Conservation (phyloP, 2,329 filamentous ascomycete genomes). For the Beauveria sp. region DNA sequence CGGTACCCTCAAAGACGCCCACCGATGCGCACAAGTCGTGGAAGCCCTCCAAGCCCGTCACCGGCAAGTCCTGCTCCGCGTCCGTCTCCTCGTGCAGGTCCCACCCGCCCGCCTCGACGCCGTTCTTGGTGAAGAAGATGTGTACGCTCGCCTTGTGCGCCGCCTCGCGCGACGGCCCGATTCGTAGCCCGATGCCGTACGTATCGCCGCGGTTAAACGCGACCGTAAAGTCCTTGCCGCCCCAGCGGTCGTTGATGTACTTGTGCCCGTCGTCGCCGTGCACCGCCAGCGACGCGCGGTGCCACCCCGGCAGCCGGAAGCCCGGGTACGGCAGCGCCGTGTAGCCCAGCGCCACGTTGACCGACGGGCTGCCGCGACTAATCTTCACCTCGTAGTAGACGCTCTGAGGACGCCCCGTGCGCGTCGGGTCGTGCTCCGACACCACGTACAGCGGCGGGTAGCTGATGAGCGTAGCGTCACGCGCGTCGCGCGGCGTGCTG, state of each 20-base stretch:
- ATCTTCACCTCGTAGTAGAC: slow-evolving; percentile 69
- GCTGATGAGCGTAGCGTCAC: slow-evolving; percentile 58
- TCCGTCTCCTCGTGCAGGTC: slow-evolving; percentile 70
- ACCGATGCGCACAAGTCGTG: slow-evolving; percentile 65
- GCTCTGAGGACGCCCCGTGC: slow-evolving; percentile 35
- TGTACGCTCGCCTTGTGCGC: slow-evolving; percentile 24
- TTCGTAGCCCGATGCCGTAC: slow-evolving; percentile 64
- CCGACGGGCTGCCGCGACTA: slow-evolving; percentile 35
- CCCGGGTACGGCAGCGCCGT: slow-evolving; percentile 66
- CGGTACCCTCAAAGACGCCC: slow-evolving; percentile 61
- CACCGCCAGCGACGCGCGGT: slow-evolving; percentile 66
- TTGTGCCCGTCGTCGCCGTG: slow-evolving; percentile 72
- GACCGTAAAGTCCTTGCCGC: slow-evolving; percentile 60
- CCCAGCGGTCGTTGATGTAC: slow-evolving; percentile 69
- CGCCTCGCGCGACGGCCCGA: slow-evolving; percentile 29
- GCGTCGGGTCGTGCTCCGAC: slow-evolving; percentile 48
- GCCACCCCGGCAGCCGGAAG: slow-evolving; percentile 75
- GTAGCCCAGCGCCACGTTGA: slow-evolving; percentile 59
- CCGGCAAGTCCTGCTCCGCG: slow-evolving; percentile 49
- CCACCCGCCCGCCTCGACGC: slow-evolving; percentile 54
- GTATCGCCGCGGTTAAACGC: slow-evolving; percentile 59
- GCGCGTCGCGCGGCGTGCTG: slow-evolving; percentile 32
- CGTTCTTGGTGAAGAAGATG: slow-evolving; percentile 63
- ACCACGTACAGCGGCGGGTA: slow-evolving; percentile 63
- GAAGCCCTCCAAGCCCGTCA: slow-evolving; percentile 60